Evolutionary conservation across 768 basidiomycete species (phyloP), one percentile per base, ranked within the genome.

Genomic region (Suillus clintonianus): DNA sequence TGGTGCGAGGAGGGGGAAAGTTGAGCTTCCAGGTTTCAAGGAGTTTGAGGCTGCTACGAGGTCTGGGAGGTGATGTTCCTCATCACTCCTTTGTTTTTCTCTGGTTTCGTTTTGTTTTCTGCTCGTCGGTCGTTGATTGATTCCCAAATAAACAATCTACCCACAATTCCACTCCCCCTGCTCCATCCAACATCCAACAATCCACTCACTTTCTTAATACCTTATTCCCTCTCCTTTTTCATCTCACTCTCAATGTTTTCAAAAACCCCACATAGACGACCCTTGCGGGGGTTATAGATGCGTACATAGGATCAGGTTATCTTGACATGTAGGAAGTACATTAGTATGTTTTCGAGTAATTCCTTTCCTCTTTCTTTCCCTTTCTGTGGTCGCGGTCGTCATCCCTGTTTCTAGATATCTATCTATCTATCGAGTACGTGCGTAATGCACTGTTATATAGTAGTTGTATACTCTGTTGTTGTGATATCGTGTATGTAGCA

Each of bases 11-110:
- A 34, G 30, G 19, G 17, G 9, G 4, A 74, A 78, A 66, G 78
- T 88, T 22, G 87, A 84, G 74, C 73, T 89, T 64, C 88, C 88
- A 2, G 81, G 85, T 14, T 89, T 89, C 73, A 85, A 83, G 68
- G 81, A 85, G 77, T 86, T 89, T 64, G 86, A 87, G 70, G 86
- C 86, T 61, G 87, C 85, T 50, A 65, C 72, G 42, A 67, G 71
- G 7, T 41, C 54, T 41, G 9, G 58, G 39, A 68, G 70, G 51
- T 76, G 58, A 75, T 54, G 30, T 60, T 2, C 14, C 11, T 34
- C 15, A 15, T 30, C 36, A 3, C n/a, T 59, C 15, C 11, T 36
- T 39, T 57, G 1, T 34, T 36, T 22, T 2, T 57, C 22, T 30
- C 13, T n/a, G n/a, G n/a, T 41, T 61, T 54, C 10, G 48, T 24